Percentiles rank a stretch among this genome's conserved stretches.
Evolutionary conservation across 257 asterid genomes (phyloP).

Genomic region (Solanum sejunctum): DNA sequence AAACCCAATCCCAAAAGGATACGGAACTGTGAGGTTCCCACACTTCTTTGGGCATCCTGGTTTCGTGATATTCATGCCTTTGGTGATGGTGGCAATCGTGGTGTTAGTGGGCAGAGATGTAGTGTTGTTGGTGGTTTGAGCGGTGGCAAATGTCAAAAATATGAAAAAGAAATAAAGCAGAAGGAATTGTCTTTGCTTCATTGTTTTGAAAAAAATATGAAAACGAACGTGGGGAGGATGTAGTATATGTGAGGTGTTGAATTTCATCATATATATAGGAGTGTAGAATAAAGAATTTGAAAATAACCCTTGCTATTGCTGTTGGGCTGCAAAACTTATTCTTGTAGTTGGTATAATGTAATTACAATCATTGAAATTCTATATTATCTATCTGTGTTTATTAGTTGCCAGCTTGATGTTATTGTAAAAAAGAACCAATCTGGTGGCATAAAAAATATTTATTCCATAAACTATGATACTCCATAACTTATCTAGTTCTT

Average conservation of each 20-base stretch:
- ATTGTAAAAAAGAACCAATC: background rate
- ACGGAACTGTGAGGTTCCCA: constrained; percentile 27
- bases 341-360: background rate
- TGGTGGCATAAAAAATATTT: background rate
- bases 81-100: constrained; percentile 2
- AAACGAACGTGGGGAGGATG: background rate
- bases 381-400: background rate
- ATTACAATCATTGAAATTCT: background rate
- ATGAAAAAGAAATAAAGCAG: background rate
- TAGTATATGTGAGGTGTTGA: background rate
- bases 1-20: constrained; percentile 25
- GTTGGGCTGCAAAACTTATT: background rate
- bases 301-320: background rate
- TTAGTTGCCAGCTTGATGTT: background rate
- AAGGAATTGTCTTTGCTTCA: background rate
- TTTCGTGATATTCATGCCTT: constrained; percentile 18
- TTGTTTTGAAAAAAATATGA: background rate
- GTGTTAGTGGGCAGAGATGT: constrained; percentile 3
- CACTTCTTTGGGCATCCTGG: constrained; percentile 25
- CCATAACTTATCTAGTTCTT: too few relatives aligned
- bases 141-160: constrained; percentile 7
- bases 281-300: background rate
- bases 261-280: background rate
- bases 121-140: constrained; percentile 15
- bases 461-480: background rate